A percentile compares a stretch with the other conserved stretches of the same genome.
These are phyloP conservation scores for Saccharomycopsis guyanensis DNA, from an alignment of 805 yeast species.

Conservation along the genomic window DNA sequence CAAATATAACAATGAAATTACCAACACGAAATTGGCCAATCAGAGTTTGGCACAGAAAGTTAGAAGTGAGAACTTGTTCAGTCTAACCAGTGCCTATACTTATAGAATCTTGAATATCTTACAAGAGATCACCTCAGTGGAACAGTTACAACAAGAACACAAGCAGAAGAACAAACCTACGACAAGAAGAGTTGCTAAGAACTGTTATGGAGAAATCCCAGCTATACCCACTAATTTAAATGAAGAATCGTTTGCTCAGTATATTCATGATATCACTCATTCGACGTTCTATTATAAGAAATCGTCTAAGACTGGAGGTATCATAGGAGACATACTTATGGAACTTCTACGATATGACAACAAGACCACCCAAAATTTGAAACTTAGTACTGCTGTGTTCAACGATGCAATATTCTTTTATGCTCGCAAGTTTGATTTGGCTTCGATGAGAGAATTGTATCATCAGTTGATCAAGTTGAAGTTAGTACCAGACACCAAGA, in stretches of 20 bases:
- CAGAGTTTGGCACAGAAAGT: not conserved
- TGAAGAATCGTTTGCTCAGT: constrained; percentile 26
- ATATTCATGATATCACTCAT: constrained; percentile 32
- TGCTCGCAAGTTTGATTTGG: constrained; percentile 32
- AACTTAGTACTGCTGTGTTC: constrained; percentile 27
- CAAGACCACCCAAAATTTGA: constrained; percentile 26
- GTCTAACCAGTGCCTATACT: not conserved
- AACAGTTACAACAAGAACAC: constrained; percentile 1
- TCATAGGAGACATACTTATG: constrained; percentile 32
- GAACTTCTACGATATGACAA: constrained; percentile 36
- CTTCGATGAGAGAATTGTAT: constrained; percentile 33
- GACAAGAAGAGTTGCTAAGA: not conserved
- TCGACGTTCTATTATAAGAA: constrained; percentile 30
- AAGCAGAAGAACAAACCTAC: not conserved
- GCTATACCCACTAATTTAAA: constrained; percentile 26
- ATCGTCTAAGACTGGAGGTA: constrained; percentile 32
- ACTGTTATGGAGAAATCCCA: constrained; percentile 30
- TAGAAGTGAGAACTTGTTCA: constrained; percentile 3
- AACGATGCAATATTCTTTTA: constrained; percentile 35
- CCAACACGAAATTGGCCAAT: constrained; percentile 4
- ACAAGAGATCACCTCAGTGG: constrained; percentile 10
- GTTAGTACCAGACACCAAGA: constrained; percentile 30
- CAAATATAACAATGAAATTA: constrained; percentile 1
- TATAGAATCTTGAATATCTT: constrained; percentile 13
- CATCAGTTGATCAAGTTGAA: constrained; percentile 33